Evolutionary conservation across 306 rosid genomes (phyloP).

Genomic region (Benincasa hispida): DNA sequence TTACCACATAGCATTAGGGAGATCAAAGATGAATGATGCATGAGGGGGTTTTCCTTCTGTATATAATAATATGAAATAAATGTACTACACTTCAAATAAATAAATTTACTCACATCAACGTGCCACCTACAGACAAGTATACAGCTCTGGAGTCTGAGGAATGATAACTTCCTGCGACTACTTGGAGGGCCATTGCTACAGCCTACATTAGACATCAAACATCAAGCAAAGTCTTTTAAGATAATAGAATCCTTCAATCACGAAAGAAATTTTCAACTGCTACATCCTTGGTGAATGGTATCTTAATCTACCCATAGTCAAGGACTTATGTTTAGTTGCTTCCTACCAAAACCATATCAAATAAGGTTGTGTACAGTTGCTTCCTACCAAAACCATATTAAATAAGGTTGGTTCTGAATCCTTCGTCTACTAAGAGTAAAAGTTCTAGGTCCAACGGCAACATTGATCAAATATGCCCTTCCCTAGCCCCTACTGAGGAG

Average conservation of each 20-base stretch:
- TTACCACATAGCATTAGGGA: neutral
- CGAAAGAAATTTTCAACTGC: too few relatives aligned
- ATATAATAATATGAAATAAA: slow-evolving; percentile 1
- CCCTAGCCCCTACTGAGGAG: neutral
- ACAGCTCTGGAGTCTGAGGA: slow-evolving; percentile 34
- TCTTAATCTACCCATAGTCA: too few relatives aligned
- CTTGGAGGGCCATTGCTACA: slow-evolving; percentile 63
- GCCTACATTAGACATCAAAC: slow-evolving; percentile 35
- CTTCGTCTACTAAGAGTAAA: neutral
- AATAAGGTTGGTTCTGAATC: neutral
- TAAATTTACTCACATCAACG: slow-evolving; percentile 60
- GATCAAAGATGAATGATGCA: neutral
- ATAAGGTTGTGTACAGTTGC: neutral
- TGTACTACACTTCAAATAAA: slow-evolving; percentile 16
- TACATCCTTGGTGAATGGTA: too few relatives aligned
- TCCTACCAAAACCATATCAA: too few relatives aligned
- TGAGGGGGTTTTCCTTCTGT: neutral
- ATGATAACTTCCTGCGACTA: slow-evolving; percentile 46
- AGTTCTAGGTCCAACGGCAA: neutral
- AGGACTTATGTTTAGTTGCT: too few relatives aligned
- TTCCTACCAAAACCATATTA: neutral
- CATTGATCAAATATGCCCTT: neutral
- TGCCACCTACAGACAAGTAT: slow-evolving; percentile 85
- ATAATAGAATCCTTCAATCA: neutral
- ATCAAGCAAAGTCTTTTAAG: neutral